These are phyloP conservation scores for Schizochytrium sp. DNA, from an alignment of 108 stramenopile genomes.

Conservation along the genomic window DNA sequence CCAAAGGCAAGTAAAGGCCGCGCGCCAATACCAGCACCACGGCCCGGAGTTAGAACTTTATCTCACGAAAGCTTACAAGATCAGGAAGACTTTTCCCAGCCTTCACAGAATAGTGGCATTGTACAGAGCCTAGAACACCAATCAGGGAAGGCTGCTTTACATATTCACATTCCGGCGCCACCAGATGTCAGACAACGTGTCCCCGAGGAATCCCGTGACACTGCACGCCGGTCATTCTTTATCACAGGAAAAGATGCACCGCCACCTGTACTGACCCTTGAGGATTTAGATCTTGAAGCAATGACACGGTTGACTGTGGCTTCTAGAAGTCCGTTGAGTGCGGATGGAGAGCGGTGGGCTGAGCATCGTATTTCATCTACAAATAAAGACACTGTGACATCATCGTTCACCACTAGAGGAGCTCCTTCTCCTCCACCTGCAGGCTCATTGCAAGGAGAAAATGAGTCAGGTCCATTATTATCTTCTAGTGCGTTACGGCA, in stretches of 20 bases:
- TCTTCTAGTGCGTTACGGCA: too few relatives aligned
- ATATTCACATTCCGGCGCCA: neutral
- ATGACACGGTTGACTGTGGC: constrained; percentile 11
- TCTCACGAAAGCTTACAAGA: too few relatives aligned
- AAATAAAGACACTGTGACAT: neutral
- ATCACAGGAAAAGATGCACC: neutral
- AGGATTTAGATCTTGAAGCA: constrained; percentile 13
- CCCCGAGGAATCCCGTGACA: too few relatives aligned
- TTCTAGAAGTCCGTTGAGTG: neutral
- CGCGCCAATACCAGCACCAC: too few relatives aligned
- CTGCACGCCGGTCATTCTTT: neutral
- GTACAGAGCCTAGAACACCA: neutral
- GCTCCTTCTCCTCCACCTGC: neutral
- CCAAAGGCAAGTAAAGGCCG: neutral
- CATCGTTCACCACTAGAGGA: neutral
- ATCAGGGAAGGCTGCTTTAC: neutral
- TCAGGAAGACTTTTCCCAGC: neutral
- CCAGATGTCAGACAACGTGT: neutral
- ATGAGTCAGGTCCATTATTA: too few relatives aligned
- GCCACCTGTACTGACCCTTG: constrained; percentile 12
- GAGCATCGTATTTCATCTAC: neutral
- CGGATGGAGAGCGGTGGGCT: neutral
- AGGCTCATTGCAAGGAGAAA: too few relatives aligned
- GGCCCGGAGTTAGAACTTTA: too few relatives aligned
- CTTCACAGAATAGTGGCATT: neutral